phyloP scores from a whole-genome alignment of 208 protist species.

The Strigomonas culicis region DNA sequence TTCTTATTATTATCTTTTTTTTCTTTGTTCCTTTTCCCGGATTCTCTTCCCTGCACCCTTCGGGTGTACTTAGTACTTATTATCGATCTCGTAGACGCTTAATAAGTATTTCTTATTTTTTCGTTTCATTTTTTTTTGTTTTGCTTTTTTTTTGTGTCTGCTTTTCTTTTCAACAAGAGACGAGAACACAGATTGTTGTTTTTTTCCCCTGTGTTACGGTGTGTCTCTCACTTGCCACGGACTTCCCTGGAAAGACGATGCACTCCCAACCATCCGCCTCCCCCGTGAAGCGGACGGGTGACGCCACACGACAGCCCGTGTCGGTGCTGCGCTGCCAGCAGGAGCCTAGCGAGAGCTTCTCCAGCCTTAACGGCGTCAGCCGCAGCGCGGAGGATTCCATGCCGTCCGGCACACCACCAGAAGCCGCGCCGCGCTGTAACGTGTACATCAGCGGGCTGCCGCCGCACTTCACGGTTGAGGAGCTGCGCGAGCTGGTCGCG shows the following conservation, averaged over 20 bases:
- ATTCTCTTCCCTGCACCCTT: neutral
- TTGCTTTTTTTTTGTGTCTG: constrained; percentile 6
- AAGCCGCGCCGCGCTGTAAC: constrained; percentile 37
- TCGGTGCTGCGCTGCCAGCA: too few relatives aligned
- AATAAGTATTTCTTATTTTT: neutral
- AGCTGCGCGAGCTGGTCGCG: constrained; percentile 62
- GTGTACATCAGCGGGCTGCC: constrained; percentile 74
- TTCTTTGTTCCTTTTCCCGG: neutral
- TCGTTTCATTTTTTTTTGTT: constrained; percentile 2
- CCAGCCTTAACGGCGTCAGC: neutral
- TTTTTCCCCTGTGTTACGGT: too few relatives aligned
- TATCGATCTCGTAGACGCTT: neutral
- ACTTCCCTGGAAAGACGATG: too few relatives aligned
- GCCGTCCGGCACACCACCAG: neutral
- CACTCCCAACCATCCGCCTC: too few relatives aligned
- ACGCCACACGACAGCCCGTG: too few relatives aligned
- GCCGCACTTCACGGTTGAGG: constrained; percentile 27
- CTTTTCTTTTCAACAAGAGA: too few relatives aligned
- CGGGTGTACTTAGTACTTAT: neutral
- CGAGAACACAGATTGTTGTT: too few relatives aligned
- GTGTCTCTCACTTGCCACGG: too few relatives aligned
- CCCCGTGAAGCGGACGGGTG: too few relatives aligned
- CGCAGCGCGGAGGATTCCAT: neutral
- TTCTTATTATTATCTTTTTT: neutral
- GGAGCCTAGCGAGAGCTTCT: too few relatives aligned